Evolutionary conservation across 2,329 filamentous ascomycete species (phyloP), one percentile per base, ranked within the genome.

Genomic region (Cladobotryum protrusum): DNA sequence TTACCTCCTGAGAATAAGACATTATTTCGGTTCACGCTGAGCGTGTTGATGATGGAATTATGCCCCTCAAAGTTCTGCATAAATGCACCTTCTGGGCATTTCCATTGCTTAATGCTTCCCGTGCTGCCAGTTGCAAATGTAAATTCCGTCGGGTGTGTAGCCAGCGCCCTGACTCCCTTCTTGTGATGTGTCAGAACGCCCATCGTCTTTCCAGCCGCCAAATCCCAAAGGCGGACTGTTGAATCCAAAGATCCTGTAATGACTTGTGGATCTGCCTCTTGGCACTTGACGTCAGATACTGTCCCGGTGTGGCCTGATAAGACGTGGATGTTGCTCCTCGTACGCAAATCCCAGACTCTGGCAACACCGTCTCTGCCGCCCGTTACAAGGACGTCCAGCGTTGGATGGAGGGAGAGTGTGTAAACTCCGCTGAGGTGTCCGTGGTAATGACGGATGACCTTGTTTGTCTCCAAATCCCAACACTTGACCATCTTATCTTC

Each of bases 401-500:
- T 96, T 1, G 93, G 93, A 65, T 99, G 93, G n/a, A 99, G 74
- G 2, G 87, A 82, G 5, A 99, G 75, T 1, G 91, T 91, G 71
- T 99, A 99, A 4, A 99, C 93, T 56, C 93, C 93, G 60, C 89
- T 95, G 18, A 99, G 74, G 71, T 99, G 93, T 15, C 95, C 95
- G 67, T 99, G 93, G 67, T 97, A 99, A 70, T 96, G 90, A 36
- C 92, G 82, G 63, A 97, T 96, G 53, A 99, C 93, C 70, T 96
- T 96, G 74, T 99, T 99, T n/a, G 92, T 96, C 70, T 99, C 93
- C 57, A 99, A 73, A 72, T 99, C 93, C 93, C 93, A 99, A 72
- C 93, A 99, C 71, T 99, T 99, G 55, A 99, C 93, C 91, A 96
- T 96, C 75, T 99, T 99, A 68, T 99, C 93, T 70, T 99, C 93